Evolutionary conservation across 2,329 filamentous ascomycete genomes (phyloP), one percentile per base, ranked within the genome.

Genomic region (Malbranchea zuffiana): DNA sequence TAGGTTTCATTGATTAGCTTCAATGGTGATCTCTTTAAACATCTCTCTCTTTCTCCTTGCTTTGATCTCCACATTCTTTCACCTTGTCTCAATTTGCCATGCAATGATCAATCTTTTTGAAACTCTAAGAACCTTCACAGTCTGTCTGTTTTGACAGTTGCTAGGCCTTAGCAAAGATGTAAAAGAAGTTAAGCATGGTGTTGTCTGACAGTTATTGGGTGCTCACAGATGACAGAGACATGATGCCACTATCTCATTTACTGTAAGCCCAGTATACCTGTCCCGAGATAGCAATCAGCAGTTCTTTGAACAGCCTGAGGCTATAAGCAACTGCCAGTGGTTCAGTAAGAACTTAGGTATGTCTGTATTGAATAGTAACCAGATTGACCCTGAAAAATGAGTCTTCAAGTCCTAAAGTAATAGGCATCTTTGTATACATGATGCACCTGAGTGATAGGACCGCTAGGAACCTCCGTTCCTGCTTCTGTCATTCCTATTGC

Each of bases 21-120:
- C 30, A 32, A 21, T 32, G 17, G 24, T 32, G 30, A 32, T 32
- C 30, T 32, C 18, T 32, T 32, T 32, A 12, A 20, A 32, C 29
- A 32, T 23, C 10, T 32, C 18, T 21, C 11, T 23, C 30, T 32
- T 32, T 32, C 30, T 32, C 29, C 13, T 32, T 32, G 29, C 17
- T 21, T 32, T 32, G 30, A 10, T 32, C 12, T 32, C 30, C 30
- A 23, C 24, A 23, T 32, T 13, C 30, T 32, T 32, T 20, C 5
- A 13, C 11, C 30, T 32, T 32, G 17, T 32, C 26, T 28, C n/a
- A n/a, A n/a, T 28, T 15, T 26, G 4, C 24, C 7, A 8, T 26
- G 24, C 24, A 26, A 12, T 28, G n/a, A 15, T 15, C 26, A 6
- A 28, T 3, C 26, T 28, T 28, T 28, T 28, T 28, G 26, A 6